A percentile compares a stretch with the other conserved stretches of the same genome.
These are phyloP conservation scores for Colletotrichum zoysiae DNA, from an alignment of 2,329 filamentous ascomycete genomes.

Conservation along the genomic window DNA sequence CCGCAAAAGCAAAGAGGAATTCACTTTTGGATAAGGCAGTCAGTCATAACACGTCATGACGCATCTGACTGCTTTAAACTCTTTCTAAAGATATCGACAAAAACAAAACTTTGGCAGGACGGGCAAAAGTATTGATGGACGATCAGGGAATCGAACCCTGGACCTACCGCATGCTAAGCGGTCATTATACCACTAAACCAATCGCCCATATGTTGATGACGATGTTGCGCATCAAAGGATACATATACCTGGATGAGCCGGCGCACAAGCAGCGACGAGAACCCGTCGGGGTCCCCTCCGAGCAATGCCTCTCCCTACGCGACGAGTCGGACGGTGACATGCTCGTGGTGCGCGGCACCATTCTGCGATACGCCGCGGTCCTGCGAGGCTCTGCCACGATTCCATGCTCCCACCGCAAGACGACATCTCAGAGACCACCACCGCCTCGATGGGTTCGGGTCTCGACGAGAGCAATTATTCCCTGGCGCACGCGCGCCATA, in stretches of 20 bases:
- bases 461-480: too few species aligned
- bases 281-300: neutral
- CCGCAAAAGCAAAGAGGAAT: neutral
- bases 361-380: neutral
- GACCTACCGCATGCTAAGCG: conserved; percentile 42
- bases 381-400: too few species aligned
- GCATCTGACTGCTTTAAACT: too few species aligned
- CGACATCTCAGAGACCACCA: too few species aligned
- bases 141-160: conserved; percentile 41
- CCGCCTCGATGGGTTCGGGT: too few species aligned
- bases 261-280: neutral
- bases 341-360: neutral
- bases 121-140: neutral
- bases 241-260: neutral
- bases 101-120: too few species aligned
- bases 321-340: neutral
- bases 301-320: neutral
- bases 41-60: neutral
- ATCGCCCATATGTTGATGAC: too few species aligned
- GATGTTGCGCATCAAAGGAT: too few species aligned
- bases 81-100: neutral
- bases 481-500: too few species aligned
- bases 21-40: neutral
- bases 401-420: too few species aligned
- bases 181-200: conserved; percentile 42